Base-by-base conservation (phyloP, 129 eudicot species). In the Escallonia herrerae region DNA sequence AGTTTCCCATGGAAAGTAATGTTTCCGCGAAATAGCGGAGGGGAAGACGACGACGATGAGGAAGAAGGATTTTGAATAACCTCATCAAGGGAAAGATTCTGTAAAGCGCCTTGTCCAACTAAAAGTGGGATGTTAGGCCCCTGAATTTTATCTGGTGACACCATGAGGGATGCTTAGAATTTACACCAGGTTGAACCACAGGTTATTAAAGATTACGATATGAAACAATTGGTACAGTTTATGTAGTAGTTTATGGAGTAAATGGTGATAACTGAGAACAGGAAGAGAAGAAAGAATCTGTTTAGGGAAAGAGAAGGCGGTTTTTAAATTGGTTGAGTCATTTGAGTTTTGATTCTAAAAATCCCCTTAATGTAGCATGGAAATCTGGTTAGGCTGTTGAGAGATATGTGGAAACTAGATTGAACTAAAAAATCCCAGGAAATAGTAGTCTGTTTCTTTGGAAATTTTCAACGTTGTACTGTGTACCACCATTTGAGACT, bases 31-130 rank as follows among this genome's bases (percentile, higher is more conserved):
- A 22, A 22, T 22, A 22, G 33, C 33, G 33, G 33, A 11, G 60
- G 9, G 7, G 67, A 59, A 11, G 74, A 70, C 4, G 66, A 61
- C 1, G 74, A 61, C 8, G 74, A 60, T 2, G 64, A 56, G 22
- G 73, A 57, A 68, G 64, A 56, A 40, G 74, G 67, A 51, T 70
- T 60, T 70, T 60, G 74, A 60, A 60, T 40, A 14, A 61, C 48
- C 3, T 57, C 43, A 40, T 58, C 46, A 7, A 58, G 43, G 58
- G 5, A 58, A 49, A 68, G 63, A 22, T 57, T 68, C 65, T 45
- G 43, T n/a, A 47, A 11, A 46, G 73, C 58, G 9, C 39, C 43
- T 68, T 68, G 72, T 10, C 53, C 38, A 9, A 68, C 15, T 40
- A 44, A 44, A 15, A 68, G 37, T 3, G 72, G 64, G n/a, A n/a